Base-by-base conservation (phyloP, 495 filamentous ascomycete genomes). In the Aspergillus leporis region DNA sequence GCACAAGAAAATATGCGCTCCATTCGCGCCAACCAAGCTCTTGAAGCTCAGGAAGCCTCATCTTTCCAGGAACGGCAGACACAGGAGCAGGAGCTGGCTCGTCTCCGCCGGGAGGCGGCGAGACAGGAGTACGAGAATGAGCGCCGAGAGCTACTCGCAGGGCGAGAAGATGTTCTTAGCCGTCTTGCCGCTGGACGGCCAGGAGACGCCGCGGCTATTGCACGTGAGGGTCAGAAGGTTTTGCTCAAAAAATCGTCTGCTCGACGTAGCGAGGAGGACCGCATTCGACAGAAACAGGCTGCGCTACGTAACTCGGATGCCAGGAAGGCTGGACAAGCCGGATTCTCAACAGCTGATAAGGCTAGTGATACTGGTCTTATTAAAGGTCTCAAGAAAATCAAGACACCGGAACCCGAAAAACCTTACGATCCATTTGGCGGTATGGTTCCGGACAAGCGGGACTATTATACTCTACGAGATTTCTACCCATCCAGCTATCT, bases 381-480 rank as follows among this genome's bases (percentile, higher is more conserved):
- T 70, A 86, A 89, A 61, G 92, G 92, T 5, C 81, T 96, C 54
- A 92, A 87, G 70, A 85, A 86, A 65, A 73, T 82, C 61, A 73
- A 79, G 52, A 79, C 77, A 16, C 75, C 86, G 2, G 81, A 81
- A 53, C 81, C 79, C n/a, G 86, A 89, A 66, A 85, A 87, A 59
- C 85, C 90, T 2, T 97, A 94, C 70, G 93, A 98, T 80, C 89
- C 93, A 2, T 94, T 96, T 66, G 91, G 85, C 6, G 93, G 91
- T 0, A 62, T 90, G 54, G 66, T 77, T 7, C 81, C 83, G 19
- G 82, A 90, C 52, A 75, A 78, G 61, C 84, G 85, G 32, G 81
- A 89, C 64, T 85, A 91, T 65, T 94, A 88, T 67, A 73, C 80
- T 18, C 64, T 93, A n/a, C 83, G 82, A 64, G 73, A 83, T 22